phyloP scores from a whole-genome alignment of 345 rosid species.

The Kernera saxatilis region DNA sequence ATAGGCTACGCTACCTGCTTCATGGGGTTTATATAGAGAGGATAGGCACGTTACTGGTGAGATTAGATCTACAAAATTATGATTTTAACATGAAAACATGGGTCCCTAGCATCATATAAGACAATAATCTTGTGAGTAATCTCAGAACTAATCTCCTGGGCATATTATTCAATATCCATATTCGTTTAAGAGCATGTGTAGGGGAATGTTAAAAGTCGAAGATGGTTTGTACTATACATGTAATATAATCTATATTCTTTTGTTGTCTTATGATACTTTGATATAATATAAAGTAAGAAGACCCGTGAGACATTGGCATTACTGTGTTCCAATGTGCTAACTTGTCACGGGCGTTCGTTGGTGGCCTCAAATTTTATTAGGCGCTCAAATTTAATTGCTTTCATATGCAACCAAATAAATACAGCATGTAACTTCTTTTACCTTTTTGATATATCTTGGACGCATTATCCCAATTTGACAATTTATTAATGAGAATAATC shows the following conservation, averaged over 20 bases:
- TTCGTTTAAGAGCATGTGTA: not conserved
- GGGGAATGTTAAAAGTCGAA: conserved; percentile 1
- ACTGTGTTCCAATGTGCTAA: conserved; percentile 23
- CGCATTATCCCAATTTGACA: conserved; percentile 15
- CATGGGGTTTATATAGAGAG: conserved; percentile 28
- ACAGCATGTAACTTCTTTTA: not conserved
- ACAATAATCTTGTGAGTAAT: conserved; percentile 20
- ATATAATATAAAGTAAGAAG: conserved; percentile 6
- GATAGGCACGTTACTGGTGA: not conserved
- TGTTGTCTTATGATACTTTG: conserved; percentile 8
- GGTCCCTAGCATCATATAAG: conserved; percentile 27
- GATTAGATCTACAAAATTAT: conserved; percentile 10
- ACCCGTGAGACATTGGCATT: conserved; percentile 31
- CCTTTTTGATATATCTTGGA: conserved; percentile 23
- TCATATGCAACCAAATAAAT: conserved; percentile 20
- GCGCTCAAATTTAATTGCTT: conserved; percentile 6
- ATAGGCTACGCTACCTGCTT: conserved; percentile 15
- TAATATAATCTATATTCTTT: not conserved
- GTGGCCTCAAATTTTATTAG: conserved; percentile 12
- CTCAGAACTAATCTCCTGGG: conserved; percentile 7
- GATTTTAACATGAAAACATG: conserved; percentile 18
- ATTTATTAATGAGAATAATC: conserved; percentile 9
- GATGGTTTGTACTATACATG: not conserved
- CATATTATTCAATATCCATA: conserved; percentile 5
- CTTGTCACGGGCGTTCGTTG: conserved; percentile 31